Conservation (phyloP, 2,329 filamentous ascomycete genomes). For the Myrmaecium sp. region DNA sequence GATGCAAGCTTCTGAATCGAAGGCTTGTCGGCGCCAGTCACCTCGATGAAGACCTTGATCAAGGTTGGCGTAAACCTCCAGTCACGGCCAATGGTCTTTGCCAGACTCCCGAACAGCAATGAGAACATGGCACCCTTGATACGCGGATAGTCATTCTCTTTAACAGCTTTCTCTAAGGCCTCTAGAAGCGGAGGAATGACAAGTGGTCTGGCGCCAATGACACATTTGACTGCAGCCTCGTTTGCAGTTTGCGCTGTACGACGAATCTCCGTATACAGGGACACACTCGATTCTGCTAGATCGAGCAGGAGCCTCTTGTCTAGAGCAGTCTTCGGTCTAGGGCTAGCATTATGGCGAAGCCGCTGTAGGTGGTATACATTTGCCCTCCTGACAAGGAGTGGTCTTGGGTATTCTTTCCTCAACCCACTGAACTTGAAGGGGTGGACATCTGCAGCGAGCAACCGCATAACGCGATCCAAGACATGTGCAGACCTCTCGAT, state of each 20-base stretch:
- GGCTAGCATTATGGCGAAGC: slow-evolving; percentile 82
- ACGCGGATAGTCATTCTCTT: slow-evolving; percentile 65
- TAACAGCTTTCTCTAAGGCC: slow-evolving; percentile 61
- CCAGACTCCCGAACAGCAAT: slow-evolving; percentile 70
- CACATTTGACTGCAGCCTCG: slow-evolving; percentile 81
- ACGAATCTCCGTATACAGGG: slow-evolving; percentile 88
- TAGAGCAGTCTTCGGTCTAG: slow-evolving; percentile 74
- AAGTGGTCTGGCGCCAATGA: slow-evolving; percentile 73
- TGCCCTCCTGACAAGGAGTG: slow-evolving; percentile 78
- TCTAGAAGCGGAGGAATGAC: slow-evolving; percentile 79
- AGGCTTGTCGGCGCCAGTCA: slow-evolving; percentile 78
- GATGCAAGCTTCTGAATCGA: slow-evolving; percentile 83
- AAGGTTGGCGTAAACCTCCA: slow-evolving; percentile 91
- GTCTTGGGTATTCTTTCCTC: slow-evolving; percentile 80
- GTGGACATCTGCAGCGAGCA: slow-evolving; percentile 73
- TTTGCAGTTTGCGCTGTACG: slow-evolving; percentile 80
- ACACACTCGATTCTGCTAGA: slow-evolving; percentile 76
- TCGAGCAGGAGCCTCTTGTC: slow-evolving; percentile 76
- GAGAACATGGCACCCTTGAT: slow-evolving; percentile 95
- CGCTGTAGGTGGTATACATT: slow-evolving; percentile 90
- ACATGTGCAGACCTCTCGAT: slow-evolving; percentile 92
- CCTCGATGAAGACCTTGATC: slow-evolving; percentile 77
- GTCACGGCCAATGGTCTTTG: slow-evolving; percentile 75
- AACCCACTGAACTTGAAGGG: slow-evolving; percentile 91
- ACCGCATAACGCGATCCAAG: slow-evolving; percentile 66